Percentiles rank a stretch among this genome's conserved stretches.
Evolutionary conservation across 139 green algal species (phyloP).

Genomic region (Chlorella sp.): DNA sequence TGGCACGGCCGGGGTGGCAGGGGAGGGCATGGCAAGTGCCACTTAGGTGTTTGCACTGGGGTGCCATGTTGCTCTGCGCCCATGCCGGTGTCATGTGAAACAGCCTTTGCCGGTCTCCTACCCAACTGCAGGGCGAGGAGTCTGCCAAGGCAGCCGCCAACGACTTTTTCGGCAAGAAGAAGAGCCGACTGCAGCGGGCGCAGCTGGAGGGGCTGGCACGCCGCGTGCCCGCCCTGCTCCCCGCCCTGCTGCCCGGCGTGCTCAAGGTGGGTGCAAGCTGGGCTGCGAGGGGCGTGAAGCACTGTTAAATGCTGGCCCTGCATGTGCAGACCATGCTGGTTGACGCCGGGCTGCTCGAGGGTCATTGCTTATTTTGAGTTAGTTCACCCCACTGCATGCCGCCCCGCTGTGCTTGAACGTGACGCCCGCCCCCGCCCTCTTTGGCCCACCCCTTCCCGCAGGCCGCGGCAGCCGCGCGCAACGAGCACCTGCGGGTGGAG

Average conservation of each 20-base stretch:
- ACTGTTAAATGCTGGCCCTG: too few species aligned
- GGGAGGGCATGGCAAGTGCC: background rate
- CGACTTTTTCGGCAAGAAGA: slow-evolving; percentile 71
- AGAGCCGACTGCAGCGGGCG: slow-evolving; percentile 45
- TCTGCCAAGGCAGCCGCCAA: slow-evolving; percentile 38
- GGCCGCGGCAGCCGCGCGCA: slow-evolving; percentile 26
- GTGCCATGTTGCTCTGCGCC: background rate
- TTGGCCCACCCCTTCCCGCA: too few species aligned
- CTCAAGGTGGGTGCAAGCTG: slow-evolving; percentile 7
- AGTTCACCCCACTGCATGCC: too few species aligned
- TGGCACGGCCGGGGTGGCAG: background rate
- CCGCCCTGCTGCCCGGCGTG: slow-evolving; percentile 11
- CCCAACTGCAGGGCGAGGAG: slow-evolving; percentile 14
- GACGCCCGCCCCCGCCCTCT: too few species aligned
- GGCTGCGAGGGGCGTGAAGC: too few species aligned
- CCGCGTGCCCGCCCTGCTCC: slow-evolving; percentile 19
- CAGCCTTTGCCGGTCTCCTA: background rate
- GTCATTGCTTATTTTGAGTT: too few species aligned
- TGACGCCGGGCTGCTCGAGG: too few species aligned
- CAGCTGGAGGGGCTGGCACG: slow-evolving; percentile 48
- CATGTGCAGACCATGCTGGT: too few species aligned
- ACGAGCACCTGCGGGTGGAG: slow-evolving; percentile 41
- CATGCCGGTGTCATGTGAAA: background rate
- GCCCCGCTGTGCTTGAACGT: too few species aligned
- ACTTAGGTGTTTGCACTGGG: too few species aligned